A percentile compares a stretch with the other conserved stretches of the same genome.
Evolutionary conservation across 441 rosid genomes (phyloP).

Genomic region (Hypseocharis bilobata): DNA sequence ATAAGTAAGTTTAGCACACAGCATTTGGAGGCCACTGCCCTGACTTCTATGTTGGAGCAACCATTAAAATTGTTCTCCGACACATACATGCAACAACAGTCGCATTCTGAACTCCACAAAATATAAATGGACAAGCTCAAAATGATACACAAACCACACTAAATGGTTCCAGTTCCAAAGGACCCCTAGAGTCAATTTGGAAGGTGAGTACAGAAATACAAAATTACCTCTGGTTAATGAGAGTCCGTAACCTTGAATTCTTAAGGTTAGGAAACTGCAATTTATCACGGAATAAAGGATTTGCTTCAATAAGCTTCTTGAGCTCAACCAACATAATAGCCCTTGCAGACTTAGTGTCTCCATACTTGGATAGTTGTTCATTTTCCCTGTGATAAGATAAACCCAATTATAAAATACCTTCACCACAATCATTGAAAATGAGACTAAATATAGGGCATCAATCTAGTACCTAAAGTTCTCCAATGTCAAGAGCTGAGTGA

Average conservation of each 20-base stretch:
- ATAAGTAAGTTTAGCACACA: too few relatives aligned
- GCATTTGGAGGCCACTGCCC: too few relatives aligned
- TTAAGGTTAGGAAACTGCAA: conserved; percentile 69
- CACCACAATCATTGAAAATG: not conserved
- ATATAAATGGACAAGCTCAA: too few relatives aligned
- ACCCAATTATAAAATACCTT: not conserved
- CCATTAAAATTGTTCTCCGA: not conserved
- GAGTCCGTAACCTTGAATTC: conserved; percentile 62
- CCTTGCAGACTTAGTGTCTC: conserved; percentile 74
- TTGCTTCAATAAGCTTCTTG: conserved; percentile 73
- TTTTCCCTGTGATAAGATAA: conserved; percentile 45
- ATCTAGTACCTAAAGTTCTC: conserved; percentile 57
- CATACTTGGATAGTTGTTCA: conserved; percentile 68
- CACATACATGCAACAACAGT: not conserved
- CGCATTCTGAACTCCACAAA: not conserved
- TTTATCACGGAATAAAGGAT: conserved; percentile 75
- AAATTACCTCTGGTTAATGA: conserved; percentile 65
- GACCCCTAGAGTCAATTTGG: too few relatives aligned
- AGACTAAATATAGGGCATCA: not conserved
- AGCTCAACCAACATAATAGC: conserved; percentile 65
- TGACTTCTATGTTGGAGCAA: too few relatives aligned
- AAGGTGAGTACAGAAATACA: conserved; percentile 5
- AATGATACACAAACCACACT: too few relatives aligned
- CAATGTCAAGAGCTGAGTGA: conserved; percentile 61
- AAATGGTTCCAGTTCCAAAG: not conserved